Evolutionary conservation across 805 yeast genomes (phyloP).

Genomic region (Pichia deserticola): DNA sequence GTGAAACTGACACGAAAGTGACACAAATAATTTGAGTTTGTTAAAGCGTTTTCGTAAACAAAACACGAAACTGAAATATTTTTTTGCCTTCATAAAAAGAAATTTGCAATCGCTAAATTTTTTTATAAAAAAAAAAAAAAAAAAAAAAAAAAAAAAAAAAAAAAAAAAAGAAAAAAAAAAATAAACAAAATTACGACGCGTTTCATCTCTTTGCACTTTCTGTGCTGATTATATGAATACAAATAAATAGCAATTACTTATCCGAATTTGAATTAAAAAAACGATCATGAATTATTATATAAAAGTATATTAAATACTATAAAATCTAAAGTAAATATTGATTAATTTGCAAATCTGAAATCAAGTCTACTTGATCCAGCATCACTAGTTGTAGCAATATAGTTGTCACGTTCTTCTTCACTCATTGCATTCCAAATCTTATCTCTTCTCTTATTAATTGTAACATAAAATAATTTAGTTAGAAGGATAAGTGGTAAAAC

Average conservation of each 20-base stretch:
- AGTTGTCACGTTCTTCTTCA: conserved; percentile 41
- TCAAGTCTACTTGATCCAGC: conserved; percentile 55
- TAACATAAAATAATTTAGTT: conserved; percentile 32
- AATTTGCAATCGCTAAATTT: not conserved
- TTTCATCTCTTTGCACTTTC: no score
- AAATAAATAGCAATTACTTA: no score
- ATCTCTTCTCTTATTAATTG: conserved; percentile 38
- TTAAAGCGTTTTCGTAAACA: no score
- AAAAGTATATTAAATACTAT: no score
- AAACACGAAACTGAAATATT: no score
- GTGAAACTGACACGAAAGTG: no score
- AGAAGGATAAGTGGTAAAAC: conserved; percentile 23
- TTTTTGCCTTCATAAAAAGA: no score
- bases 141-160: not conserved
- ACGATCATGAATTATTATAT: no score
- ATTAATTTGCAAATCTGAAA: conserved; percentile 18
- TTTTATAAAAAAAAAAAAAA: not conserved
- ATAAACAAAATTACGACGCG: not conserved
- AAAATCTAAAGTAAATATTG: no score
- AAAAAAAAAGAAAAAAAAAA: not conserved
- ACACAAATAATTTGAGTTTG: no score
- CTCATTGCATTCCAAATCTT: conserved; percentile 44
- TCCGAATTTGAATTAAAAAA: not conserved
- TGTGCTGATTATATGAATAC: no score
- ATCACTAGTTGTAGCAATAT: conserved; percentile 39